Conservation (phyloP, 352 stramenopile genomes). For the Globisporangium megalacanthum region DNA sequence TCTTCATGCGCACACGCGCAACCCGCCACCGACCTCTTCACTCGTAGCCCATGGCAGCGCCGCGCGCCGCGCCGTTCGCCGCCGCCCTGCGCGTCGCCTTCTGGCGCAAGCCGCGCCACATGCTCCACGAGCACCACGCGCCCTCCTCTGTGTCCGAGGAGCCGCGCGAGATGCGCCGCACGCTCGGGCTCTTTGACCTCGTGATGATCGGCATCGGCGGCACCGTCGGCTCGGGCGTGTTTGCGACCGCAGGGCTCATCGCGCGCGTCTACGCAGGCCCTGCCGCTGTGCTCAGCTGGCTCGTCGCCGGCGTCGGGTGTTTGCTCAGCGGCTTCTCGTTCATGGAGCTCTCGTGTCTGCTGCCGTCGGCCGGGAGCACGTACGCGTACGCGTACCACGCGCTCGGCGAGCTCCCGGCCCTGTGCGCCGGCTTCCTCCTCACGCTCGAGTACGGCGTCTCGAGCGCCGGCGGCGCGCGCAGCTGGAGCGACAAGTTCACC, state of each 20-base stretch:
- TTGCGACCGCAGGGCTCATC: slow-evolving; percentile 78
- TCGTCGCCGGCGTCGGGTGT: slow-evolving; percentile 76
- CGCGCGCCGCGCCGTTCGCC: not conserved
- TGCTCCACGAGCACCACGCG: slow-evolving; percentile 15
- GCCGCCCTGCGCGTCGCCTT: slow-evolving; percentile 51
- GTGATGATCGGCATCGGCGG: slow-evolving; percentile 92
- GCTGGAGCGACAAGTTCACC: slow-evolving; percentile 93
- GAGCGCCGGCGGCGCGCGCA: slow-evolving; percentile 86
- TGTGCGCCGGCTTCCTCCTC: slow-evolving; percentile 85
- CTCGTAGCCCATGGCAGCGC: not conserved
- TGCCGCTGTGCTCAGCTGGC: slow-evolving; percentile 78
- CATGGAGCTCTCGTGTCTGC: slow-evolving; percentile 85
- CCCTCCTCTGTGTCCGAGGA: too few species aligned
- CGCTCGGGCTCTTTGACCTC: slow-evolving; percentile 89
- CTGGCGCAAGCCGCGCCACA: slow-evolving; percentile 66
- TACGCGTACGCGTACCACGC: slow-evolving; percentile 94
- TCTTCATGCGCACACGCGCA: too few species aligned
- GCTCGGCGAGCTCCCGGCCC: slow-evolving; percentile 89
- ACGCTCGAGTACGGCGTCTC: slow-evolving; percentile 93
- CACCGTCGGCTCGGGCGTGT: slow-evolving; percentile 93
- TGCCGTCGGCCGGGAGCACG: slow-evolving; percentile 87
- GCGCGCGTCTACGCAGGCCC: slow-evolving; percentile 65
- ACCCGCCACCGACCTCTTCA: too few species aligned
- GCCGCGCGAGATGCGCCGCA: slow-evolving; percentile 36
- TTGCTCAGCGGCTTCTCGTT: slow-evolving; percentile 84